These are phyloP conservation scores for Pichia nanzhaoensis DNA, from an alignment of 805 yeast genomes.

Conservation along the genomic window DNA sequence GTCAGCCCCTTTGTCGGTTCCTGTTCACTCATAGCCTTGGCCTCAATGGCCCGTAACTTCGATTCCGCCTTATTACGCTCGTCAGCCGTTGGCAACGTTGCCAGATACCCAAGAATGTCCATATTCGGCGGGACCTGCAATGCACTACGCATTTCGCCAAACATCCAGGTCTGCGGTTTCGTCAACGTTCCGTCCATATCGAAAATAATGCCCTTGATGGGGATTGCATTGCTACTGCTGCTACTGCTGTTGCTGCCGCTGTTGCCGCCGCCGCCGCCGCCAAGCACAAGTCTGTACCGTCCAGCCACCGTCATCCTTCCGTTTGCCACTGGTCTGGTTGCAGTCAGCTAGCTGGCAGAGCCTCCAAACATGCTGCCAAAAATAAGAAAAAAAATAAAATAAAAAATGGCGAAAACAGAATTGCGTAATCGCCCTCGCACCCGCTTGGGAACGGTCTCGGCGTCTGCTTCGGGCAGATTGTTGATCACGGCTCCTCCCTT, in stretches of 20 bases:
- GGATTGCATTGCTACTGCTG: no score
- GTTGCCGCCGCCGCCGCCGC: background rate
- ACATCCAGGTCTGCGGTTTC: conserved; percentile 47
- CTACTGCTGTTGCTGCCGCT: no score
- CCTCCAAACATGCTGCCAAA: background rate
- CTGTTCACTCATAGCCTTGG: conserved; percentile 57
- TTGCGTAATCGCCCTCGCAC: no score
- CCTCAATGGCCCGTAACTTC: conserved; percentile 46
- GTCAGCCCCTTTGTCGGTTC: conserved; percentile 41
- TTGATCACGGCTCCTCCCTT: no score
- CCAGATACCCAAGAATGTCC: conserved; percentile 51
- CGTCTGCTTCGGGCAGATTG: no score
- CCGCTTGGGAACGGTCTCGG: no score
- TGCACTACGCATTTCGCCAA: conserved; percentile 51
- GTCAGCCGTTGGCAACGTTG: conserved; percentile 20
- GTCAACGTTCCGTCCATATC: conserved; percentile 81
- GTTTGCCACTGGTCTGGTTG: no score
- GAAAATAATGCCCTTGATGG: conserved; percentile 47
- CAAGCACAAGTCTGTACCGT: background rate
- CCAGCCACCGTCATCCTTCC: no score
- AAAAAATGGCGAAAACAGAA: no score
- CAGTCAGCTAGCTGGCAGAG: background rate
- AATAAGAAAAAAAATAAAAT: background rate
- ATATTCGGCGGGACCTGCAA: conserved; percentile 31
- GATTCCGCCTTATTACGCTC: conserved; percentile 39